Conservation (phyloP, 2,329 filamentous ascomycete genomes). For the Cylindrodendrum hubeiense region DNA sequence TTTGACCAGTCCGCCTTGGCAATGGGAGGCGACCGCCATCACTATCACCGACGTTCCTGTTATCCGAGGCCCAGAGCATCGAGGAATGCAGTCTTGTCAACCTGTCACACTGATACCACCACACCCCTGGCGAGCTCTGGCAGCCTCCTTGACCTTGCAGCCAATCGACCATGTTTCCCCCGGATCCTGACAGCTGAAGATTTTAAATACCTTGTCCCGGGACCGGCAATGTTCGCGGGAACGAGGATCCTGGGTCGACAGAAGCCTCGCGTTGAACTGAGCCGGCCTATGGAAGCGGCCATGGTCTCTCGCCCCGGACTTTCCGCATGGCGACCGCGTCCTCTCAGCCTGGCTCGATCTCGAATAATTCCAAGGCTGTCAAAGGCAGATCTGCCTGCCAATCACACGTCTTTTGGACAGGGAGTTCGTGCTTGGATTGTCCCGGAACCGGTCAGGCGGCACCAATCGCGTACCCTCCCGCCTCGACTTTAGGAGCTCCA, state of each 20-base stretch:
- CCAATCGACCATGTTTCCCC: constrained; percentile 27
- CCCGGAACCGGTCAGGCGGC: constrained; percentile 45
- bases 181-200: constrained; percentile 35
- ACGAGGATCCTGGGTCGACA: not conserved
- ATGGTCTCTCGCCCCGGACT: constrained; percentile 6
- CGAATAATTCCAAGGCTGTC: constrained; percentile 31
- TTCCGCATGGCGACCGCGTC: constrained; percentile 15
- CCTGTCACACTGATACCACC: constrained; percentile 36
- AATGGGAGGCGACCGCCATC: constrained; percentile 16
- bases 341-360: constrained; percentile 28
- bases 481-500: constrained; percentile 40
- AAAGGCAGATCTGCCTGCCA: constrained; percentile 37
- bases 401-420: constrained; percentile 33
- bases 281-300: constrained; percentile 1
- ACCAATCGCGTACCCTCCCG: constrained; percentile 47
- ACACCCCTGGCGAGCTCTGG: constrained; percentile 28
- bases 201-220: constrained; percentile 35
- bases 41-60: constrained; percentile 11
- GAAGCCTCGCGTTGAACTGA: not conserved
- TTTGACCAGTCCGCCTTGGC: constrained; percentile 22
- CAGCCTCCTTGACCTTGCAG: constrained; percentile 19
- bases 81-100: constrained; percentile 29
- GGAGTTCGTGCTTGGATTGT: constrained; percentile 33
- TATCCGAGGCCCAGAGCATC: constrained; percentile 29
- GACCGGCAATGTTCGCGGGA: constrained; percentile 28